Evolutionary conservation across 768 basidiomycete species (phyloP).

Genomic region (Tephrocybe sp.): DNA sequence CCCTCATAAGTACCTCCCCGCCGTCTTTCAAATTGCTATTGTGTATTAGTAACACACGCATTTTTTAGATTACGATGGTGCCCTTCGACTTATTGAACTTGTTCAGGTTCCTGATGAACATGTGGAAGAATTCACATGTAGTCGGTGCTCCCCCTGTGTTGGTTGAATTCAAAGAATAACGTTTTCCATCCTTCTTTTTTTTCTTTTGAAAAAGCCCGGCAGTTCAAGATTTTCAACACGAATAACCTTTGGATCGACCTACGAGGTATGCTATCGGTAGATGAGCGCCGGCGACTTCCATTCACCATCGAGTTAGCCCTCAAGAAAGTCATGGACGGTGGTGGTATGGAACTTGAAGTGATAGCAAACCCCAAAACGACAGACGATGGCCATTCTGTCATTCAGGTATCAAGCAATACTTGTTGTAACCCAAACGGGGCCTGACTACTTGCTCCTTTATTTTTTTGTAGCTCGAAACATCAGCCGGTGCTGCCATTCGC

Average conservation of each 20-base stretch:
- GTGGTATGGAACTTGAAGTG: slow-evolving; percentile 72
- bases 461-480: slow-evolving; percentile 57
- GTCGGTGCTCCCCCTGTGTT: slow-evolving; percentile 31
- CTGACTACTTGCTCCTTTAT: background rate
- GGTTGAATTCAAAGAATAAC: too few species aligned
- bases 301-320: slow-evolving; percentile 40
- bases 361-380: slow-evolving; percentile 73
- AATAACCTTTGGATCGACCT: slow-evolving; percentile 60
- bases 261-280: background rate
- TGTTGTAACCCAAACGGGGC: background rate
- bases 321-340: slow-evolving; percentile 71
- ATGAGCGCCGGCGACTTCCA: background rate
- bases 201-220: slow-evolving; percentile 39
- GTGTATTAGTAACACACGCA: background rate
- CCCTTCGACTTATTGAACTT: slow-evolving; percentile 72
- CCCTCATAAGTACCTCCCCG: slow-evolving; percentile 49
- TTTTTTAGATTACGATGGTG: slow-evolving; percentile 64
- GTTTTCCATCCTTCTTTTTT: background rate
- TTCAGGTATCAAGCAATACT: slow-evolving; percentile 42
- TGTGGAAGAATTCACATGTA: slow-evolving; percentile 78
- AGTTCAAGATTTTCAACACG: slow-evolving; percentile 82
- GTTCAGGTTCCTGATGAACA: slow-evolving; percentile 82
- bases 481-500: slow-evolving; percentile 82
- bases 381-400: slow-evolving; percentile 66
- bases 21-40: background rate